Evolutionary conservation across 306 rosid species (phyloP).

Genomic region (Quillaja saponaria): DNA sequence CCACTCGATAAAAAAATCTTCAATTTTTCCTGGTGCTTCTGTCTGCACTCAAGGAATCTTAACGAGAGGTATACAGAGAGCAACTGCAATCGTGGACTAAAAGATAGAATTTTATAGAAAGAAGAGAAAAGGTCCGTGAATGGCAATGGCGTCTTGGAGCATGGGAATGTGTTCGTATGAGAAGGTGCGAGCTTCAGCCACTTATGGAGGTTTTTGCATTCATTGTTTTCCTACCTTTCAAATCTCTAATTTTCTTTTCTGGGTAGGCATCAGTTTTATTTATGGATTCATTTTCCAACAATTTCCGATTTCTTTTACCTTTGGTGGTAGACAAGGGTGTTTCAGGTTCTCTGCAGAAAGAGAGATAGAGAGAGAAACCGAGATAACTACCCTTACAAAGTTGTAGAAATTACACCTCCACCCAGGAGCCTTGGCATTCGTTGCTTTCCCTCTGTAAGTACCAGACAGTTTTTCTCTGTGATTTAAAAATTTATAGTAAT

Average conservation of each 20-base stretch:
- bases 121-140: no score
- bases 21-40: constrained; percentile 41
- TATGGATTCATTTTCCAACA: neutral
- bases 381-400: constrained; percentile 70
- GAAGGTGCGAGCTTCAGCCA: constrained; percentile 32
- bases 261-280: no score
- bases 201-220: neutral
- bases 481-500: neutral
- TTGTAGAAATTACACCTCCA: constrained; percentile 91
- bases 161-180: constrained; percentile 37
- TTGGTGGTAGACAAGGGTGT: constrained; percentile 36
- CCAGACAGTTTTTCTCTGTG: neutral
- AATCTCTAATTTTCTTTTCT: neutral
- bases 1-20: constrained; percentile 24
- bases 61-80: constrained; percentile 27
- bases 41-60: neutral
- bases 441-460: constrained; percentile 77
- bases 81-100: neutral
- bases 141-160: constrained; percentile 59
- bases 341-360: constrained; percentile 72
- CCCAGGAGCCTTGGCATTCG: constrained; percentile 91
- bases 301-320: neutral
- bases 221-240: neutral
- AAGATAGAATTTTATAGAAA: no score
- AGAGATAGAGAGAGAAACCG: constrained; percentile 67